These are phyloP conservation scores for Dictyostelium purpureum DNA, from an alignment of 78 protist species.

Conservation along the genomic window DNA sequence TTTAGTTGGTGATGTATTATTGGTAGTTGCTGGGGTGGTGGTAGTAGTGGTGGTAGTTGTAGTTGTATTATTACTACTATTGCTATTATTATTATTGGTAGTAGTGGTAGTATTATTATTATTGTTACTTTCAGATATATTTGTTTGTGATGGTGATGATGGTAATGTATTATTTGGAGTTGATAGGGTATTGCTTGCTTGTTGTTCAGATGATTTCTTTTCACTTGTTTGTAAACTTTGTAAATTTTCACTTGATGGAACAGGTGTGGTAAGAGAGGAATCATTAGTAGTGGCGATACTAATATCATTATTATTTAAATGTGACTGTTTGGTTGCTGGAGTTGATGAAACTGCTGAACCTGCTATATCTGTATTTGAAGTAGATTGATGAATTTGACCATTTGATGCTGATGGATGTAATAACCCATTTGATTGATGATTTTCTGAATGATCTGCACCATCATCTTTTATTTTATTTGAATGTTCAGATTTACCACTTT, in stretches of 20 bases:
- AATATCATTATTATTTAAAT: slow-evolving; percentile 15
- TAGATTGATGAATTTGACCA: neutral
- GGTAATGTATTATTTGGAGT: neutral
- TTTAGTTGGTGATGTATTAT: slow-evolving; percentile 4
- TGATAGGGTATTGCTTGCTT: neutral
- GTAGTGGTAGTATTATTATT: no score
- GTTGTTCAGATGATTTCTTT: neutral
- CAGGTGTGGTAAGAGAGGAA: neutral
- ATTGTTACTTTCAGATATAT: neutral
- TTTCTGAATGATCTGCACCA: neutral
- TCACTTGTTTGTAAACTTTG: neutral
- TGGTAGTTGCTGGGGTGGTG: neutral
- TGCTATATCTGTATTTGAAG: neutral
- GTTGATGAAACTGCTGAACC: neutral
- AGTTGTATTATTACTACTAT: neutral
- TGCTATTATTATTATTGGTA: no score
- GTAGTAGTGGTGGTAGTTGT: neutral
- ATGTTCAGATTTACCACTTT: no score
- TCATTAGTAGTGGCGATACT: neutral
- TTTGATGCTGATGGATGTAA: neutral
- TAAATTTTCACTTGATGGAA: neutral
- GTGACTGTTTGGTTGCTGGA: neutral
- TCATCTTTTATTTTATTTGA: neutral
- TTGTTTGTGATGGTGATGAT: neutral
- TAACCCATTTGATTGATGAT: neutral